Percentiles rank a stretch among this genome's conserved stretches.
Evolutionary conservation across 2,329 filamentous ascomycete genomes (phyloP).

Genomic region (Tolypocladium nubicola): DNA sequence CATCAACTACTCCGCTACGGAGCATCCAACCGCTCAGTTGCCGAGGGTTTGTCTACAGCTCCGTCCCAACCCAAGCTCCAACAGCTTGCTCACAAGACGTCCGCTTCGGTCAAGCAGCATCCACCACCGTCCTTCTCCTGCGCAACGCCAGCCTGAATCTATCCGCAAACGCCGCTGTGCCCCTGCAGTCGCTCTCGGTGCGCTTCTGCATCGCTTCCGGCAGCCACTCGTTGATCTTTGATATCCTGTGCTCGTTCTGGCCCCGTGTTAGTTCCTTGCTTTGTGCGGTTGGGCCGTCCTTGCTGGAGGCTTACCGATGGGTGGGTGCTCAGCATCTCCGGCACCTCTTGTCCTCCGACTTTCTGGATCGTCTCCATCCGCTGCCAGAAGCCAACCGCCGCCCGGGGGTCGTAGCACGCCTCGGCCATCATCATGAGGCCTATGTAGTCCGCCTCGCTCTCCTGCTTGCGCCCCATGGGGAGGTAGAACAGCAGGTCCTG

Average conservation of each 20-base stretch:
- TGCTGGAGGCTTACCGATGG: constrained; percentile 47
- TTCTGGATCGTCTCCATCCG: constrained; percentile 47
- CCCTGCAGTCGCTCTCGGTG: constrained; percentile 41
- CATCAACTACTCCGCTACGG: too few relatives aligned
- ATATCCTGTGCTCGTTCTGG: constrained; percentile 50
- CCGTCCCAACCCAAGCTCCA: neutral
- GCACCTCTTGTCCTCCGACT: constrained; percentile 35
- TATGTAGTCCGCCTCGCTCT: constrained; percentile 71
- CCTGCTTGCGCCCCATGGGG: constrained; percentile 62
- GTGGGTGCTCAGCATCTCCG: constrained; percentile 68
- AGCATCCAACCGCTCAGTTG: neutral
- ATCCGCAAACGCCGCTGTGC: constrained; percentile 41
- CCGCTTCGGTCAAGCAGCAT: neutral
- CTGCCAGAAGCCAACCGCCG: constrained; percentile 56
- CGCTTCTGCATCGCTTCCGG: constrained; percentile 45
- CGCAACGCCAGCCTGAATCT: constrained; percentile 38
- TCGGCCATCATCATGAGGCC: constrained; percentile 76
- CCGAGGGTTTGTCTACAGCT: neutral
- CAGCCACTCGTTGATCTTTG: constrained; percentile 55
- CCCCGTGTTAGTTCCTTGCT: neutral
- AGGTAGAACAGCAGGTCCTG: constrained; percentile 54
- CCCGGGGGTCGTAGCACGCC: constrained; percentile 62
- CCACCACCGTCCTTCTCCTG: constrained; percentile 13
- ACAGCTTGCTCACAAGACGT: too few relatives aligned
- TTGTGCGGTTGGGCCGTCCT: neutral